Conservation (phyloP, 129 eudicot species). For the Helianthus tuberosus region DNA sequence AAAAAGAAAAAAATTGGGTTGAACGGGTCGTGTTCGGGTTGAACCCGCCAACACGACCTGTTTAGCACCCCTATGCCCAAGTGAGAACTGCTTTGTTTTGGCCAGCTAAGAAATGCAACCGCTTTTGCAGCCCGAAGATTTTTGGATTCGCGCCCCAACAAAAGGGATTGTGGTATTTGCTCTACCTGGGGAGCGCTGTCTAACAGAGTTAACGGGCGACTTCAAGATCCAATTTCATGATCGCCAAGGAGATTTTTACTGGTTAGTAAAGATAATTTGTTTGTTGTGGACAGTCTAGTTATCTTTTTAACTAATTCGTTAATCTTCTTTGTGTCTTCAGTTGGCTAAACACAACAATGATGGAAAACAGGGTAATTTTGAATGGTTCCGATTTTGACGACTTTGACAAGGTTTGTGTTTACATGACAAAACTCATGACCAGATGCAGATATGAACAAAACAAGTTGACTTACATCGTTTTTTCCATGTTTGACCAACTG, state of each 20-base stretch:
- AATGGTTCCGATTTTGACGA: constrained; percentile 73
- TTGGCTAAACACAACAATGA: constrained; percentile 92
- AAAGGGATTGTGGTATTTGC: constrained; percentile 91
- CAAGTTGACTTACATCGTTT: not conserved
- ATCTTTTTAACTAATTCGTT: constrained; percentile 1
- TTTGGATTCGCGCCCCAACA: constrained; percentile 77
- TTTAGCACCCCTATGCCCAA: not conserved
- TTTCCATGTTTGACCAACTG: constrained; percentile 4
- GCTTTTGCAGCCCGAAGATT: constrained; percentile 84
- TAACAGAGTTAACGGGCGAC: constrained; percentile 84
- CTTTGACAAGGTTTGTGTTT: constrained; percentile 67
- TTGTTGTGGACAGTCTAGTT: not conserved
- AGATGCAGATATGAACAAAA: not conserved
- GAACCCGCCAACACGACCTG: too few relatives aligned
- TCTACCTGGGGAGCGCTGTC: constrained; percentile 86
- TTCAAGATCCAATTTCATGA: constrained; percentile 93
- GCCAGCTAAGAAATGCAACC: constrained; percentile 9
- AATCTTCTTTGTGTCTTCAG: constrained; percentile 41
- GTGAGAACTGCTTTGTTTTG: not conserved
- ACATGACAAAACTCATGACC: not conserved
- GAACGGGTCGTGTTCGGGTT: too few relatives aligned
- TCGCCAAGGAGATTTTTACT: constrained; percentile 92
- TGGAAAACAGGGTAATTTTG: constrained; percentile 61
- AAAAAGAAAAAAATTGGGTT: too few relatives aligned
- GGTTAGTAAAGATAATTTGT: constrained; percentile 43